Percentiles rank a stretch among this genome's conserved stretches.
phyloP scores from a whole-genome alignment of 116 monocot species.

The Cymodocea nodosa region DNA sequence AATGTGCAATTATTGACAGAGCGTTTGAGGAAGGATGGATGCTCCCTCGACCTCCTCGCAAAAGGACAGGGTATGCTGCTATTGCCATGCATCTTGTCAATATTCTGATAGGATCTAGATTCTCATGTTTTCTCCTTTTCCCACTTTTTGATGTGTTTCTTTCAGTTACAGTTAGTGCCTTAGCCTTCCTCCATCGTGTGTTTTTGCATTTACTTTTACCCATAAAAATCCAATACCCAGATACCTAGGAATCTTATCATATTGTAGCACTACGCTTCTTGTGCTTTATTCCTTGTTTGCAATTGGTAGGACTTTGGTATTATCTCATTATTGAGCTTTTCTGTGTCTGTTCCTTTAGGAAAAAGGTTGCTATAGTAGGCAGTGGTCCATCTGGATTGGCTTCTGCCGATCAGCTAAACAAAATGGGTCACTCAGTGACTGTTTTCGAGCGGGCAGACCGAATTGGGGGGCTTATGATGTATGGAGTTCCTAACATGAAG shows the following conservation, averaged over 20 bases:
- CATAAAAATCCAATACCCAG: too few relatives aligned
- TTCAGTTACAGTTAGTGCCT: not conserved
- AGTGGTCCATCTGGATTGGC: slow-evolving; percentile 97
- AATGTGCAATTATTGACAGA: slow-evolving; percentile 96
- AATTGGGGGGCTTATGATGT: slow-evolving; percentile 99
- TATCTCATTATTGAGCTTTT: not conserved
- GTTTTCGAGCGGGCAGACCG: slow-evolving; percentile 96
- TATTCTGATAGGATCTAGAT: not conserved
- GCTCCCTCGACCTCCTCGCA: slow-evolving; percentile 77
- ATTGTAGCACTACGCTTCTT: not conserved
- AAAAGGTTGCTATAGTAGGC: slow-evolving; percentile 76
- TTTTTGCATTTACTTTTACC: too few relatives aligned
- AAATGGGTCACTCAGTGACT: slow-evolving; percentile 92
- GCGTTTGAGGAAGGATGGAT: slow-evolving; percentile 98
- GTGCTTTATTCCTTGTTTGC: not conserved
- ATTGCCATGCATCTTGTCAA: not conserved
- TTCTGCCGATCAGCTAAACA: slow-evolving; percentile 95
- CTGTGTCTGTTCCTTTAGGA: slow-evolving; percentile 30
- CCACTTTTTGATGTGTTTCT: not conserved
- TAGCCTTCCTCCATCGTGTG: too few relatives aligned
- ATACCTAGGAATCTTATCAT: not conserved
- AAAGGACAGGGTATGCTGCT: slow-evolving; percentile 69
- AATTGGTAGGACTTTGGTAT: too few relatives aligned
- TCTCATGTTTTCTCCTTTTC: too few relatives aligned
- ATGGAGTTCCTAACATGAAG: slow-evolving; percentile 99